Evolutionary conservation across 495 filamentous ascomycete genomes (phyloP).

Genomic region (Lasiosphaeria hispida): DNA sequence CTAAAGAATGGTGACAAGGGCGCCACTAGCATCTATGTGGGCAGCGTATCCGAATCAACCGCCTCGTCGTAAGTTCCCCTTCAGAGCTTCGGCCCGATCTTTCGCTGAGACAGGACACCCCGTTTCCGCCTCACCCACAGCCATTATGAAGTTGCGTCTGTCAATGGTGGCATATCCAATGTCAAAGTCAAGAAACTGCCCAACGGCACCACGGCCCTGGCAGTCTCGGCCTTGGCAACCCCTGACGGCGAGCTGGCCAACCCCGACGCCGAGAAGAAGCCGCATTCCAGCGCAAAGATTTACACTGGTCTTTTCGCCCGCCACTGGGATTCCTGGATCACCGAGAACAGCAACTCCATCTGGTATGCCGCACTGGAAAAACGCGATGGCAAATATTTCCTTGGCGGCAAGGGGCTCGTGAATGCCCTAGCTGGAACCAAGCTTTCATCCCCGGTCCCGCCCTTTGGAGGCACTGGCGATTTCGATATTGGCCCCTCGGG

Average conservation of each 20-base stretch:
- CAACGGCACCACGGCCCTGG: slow-evolving; percentile 65
- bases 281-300: slow-evolving; percentile 58
- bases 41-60: slow-evolving; percentile 50
- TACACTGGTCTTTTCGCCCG: slow-evolving; percentile 71
- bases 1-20: slow-evolving; percentile 64
- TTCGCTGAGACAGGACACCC: slow-evolving; percentile 3
- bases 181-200: slow-evolving; percentile 65
- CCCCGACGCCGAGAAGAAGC: slow-evolving; percentile 52
- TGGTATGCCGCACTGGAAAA: slow-evolving; percentile 68
- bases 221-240: slow-evolving; percentile 60
- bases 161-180: slow-evolving; percentile 69
- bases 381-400: slow-evolving; percentile 38
- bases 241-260: slow-evolving; percentile 63
- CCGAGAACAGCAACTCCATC: slow-evolving; percentile 66
- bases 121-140: slow-evolving; percentile 27
- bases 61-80: slow-evolving; percentile 2
- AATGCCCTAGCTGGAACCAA: slow-evolving; percentile 58
- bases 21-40: slow-evolving; percentile 61
- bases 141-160: slow-evolving; percentile 57
- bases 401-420: slow-evolving; percentile 41
- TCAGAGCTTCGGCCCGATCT: background rate
- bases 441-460: slow-evolving; percentile 60
- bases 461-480: slow-evolving; percentile 54
- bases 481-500: slow-evolving; percentile 56
- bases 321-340: slow-evolving; percentile 73